Evolutionary conservation across 2,329 filamentous ascomycete genomes (phyloP).

Genomic region (Fonsecaea nubica): DNA sequence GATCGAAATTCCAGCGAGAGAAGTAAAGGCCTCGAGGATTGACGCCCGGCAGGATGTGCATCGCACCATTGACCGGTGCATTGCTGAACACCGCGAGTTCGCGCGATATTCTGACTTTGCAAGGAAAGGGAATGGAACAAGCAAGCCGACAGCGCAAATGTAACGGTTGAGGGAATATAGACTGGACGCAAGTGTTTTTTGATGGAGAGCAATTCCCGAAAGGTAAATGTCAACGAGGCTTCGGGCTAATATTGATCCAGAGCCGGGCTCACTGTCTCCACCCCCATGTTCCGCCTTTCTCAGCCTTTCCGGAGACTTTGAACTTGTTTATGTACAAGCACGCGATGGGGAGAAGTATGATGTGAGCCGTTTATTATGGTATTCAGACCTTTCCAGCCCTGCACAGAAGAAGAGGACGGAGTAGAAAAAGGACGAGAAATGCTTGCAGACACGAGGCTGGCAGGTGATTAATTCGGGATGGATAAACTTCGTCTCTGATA

Average conservation of each 20-base stretch:
- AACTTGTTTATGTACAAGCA: no score
- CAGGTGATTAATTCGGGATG: background rate
- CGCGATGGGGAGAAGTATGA: background rate
- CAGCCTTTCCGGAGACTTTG: background rate
- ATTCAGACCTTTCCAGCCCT: background rate
- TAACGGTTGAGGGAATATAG: background rate
- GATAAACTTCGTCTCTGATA: background rate
- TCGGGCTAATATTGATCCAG: background rate
- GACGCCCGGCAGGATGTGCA: conserved; percentile 36
- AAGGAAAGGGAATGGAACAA: background rate
- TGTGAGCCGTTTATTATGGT: background rate
- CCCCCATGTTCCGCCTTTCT: background rate
- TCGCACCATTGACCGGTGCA: conserved; percentile 29
- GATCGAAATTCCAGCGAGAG: conserved; percentile 34
- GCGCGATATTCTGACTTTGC: background rate
- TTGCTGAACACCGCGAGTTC: conserved; percentile 13
- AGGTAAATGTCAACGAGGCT: background rate
- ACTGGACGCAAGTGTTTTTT: background rate
- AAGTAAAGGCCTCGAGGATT: conserved; percentile 37
- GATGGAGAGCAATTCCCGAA: background rate
- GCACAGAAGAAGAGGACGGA: no score
- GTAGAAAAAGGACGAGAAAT: no score
- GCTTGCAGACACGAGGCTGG: background rate
- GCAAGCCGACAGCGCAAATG: background rate
- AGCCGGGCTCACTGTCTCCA: background rate